These are phyloP conservation scores for Ophioceras dolichostomum DNA, from an alignment of 2,329 filamentous ascomycete genomes.

Conservation along the genomic window DNA sequence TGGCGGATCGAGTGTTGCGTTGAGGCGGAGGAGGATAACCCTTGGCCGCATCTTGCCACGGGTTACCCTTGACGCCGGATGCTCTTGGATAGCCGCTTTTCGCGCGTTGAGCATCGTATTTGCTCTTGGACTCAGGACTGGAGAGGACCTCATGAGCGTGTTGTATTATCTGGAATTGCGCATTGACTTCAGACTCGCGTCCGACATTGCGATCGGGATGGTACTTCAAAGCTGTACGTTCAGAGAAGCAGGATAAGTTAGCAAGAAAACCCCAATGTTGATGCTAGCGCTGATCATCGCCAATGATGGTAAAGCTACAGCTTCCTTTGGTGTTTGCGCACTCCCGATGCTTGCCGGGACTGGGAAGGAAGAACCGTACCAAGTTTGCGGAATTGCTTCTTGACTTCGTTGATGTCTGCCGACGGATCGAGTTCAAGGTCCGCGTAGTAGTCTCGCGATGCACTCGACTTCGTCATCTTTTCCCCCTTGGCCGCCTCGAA, in stretches of 20 bases:
- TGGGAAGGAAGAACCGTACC: conserved; percentile 30
- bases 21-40: conserved; percentile 35
- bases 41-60: conserved; percentile 36
- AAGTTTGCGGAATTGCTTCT: conserved; percentile 76
- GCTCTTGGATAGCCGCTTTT: conserved; percentile 28
- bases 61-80: conserved; percentile 45
- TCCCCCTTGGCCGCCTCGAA: too few relatives aligned
- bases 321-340: too few relatives aligned
- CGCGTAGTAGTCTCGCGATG: conserved; percentile 78
- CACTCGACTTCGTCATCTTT: too few relatives aligned
- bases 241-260: too few relatives aligned
- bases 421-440: conserved; percentile 61
- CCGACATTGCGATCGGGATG: conserved; percentile 86
- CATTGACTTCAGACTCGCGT: conserved; percentile 64
- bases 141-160: conserved; percentile 66
- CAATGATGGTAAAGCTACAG: too few relatives aligned
- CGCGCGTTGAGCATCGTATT: conserved; percentile 36
- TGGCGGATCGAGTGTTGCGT: conserved; percentile 8
- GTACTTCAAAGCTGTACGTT: conserved; percentile 58
- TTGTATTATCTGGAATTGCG: conserved; percentile 79
- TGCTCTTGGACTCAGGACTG: conserved; percentile 35
- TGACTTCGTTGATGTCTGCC: conserved; percentile 64
- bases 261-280: too few relatives aligned
- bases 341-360: too few relatives aligned
- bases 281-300: too few relatives aligned